Evolutionary conservation across 202 grass and related monocot genomes (phyloP).

Genomic region (Digitaria exilis): DNA sequence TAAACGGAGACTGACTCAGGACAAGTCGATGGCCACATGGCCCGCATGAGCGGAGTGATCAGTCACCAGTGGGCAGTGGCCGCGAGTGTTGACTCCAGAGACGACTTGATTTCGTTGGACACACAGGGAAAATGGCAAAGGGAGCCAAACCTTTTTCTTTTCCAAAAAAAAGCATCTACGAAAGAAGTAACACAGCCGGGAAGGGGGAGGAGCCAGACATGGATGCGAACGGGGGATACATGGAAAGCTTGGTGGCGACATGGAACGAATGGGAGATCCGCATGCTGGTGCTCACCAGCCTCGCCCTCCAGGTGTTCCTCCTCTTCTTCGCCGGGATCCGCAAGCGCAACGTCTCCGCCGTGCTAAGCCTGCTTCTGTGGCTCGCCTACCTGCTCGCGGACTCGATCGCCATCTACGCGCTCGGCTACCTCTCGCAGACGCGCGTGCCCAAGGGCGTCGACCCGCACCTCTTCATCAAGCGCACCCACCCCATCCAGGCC

Average conservation of each 20-base stretch:
- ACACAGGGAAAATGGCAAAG: neutral
- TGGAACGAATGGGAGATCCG: constrained; percentile 65
- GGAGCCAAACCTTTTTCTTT: no score
- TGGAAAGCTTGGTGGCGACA: neutral
- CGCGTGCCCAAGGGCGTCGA: neutral
- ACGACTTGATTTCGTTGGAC: neutral
- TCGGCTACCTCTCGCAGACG: constrained; percentile 50
- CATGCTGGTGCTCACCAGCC: constrained; percentile 50
- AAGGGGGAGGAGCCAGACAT: neutral
- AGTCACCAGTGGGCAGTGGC: no score
- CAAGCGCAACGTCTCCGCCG: constrained; percentile 48
- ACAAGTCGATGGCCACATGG: neutral
- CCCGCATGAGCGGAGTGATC: no score
- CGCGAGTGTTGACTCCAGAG: neutral
- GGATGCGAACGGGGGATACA: neutral
- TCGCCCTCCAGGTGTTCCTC: constrained; percentile 61
- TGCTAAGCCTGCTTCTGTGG: constrained; percentile 49
- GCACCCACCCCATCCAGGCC: constrained; percentile 25
- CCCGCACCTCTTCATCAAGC: neutral
- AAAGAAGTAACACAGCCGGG: neutral
- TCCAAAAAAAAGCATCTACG: no score
- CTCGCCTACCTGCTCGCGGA: constrained; percentile 57
- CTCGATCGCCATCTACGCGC: constrained; percentile 57
- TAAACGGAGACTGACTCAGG: constrained; percentile 4
- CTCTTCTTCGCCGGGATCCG: constrained; percentile 52